A percentile compares a stretch with the other conserved stretches of the same genome.
These are phyloP conservation scores for Cryphonectria parasitica DNA, from an alignment of 2,329 filamentous ascomycete genomes.

Conservation along the genomic window DNA sequence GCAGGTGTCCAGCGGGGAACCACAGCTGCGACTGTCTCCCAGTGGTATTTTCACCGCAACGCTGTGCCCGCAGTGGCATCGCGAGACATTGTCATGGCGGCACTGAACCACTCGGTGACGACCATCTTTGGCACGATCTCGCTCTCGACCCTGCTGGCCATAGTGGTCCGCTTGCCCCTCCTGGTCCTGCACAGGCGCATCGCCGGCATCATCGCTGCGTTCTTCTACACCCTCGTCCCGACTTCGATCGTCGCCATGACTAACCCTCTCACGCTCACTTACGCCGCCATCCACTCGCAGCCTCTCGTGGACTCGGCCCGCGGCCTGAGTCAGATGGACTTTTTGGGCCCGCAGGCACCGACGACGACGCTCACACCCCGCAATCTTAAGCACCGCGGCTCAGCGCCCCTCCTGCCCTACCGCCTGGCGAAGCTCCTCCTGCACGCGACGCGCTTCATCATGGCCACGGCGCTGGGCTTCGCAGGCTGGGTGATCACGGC, in stretches of 20 bases:
- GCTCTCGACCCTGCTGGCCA: conserved; percentile 78
- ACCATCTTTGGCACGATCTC: conserved; percentile 93
- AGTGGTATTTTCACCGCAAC: conserved; percentile 98
- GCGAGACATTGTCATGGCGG: conserved; percentile 79
- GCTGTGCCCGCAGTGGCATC: conserved; percentile 77
- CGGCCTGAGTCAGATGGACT: conserved; percentile 79
- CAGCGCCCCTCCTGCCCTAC: conserved; percentile 73
- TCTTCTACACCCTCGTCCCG: conserved; percentile 74
- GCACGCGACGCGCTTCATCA: conserved; percentile 87
- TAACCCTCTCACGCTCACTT: conserved; percentile 89
- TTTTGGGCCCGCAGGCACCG: conserved; percentile 73
- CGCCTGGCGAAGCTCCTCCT: conserved; percentile 88
- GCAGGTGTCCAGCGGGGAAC: conserved; percentile 88
- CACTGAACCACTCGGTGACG: conserved; percentile 78
- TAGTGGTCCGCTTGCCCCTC: conserved; percentile 82
- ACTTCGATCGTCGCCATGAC: conserved; percentile 84
- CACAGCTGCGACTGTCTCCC: conserved; percentile 91
- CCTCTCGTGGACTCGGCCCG: conserved; percentile 77
- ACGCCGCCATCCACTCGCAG: conserved; percentile 90
- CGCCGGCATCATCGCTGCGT: conserved; percentile 64
- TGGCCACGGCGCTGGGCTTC: conserved; percentile 87
- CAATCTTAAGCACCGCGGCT: conserved; percentile 47
- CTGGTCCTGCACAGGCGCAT: conserved; percentile 78
- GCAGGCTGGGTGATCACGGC: conserved; percentile 97
- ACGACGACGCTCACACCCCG: conserved; percentile 71